Evolutionary conservation across 129 eudicot genomes (phyloP).

Genomic region (Tagetes patula): DNA sequence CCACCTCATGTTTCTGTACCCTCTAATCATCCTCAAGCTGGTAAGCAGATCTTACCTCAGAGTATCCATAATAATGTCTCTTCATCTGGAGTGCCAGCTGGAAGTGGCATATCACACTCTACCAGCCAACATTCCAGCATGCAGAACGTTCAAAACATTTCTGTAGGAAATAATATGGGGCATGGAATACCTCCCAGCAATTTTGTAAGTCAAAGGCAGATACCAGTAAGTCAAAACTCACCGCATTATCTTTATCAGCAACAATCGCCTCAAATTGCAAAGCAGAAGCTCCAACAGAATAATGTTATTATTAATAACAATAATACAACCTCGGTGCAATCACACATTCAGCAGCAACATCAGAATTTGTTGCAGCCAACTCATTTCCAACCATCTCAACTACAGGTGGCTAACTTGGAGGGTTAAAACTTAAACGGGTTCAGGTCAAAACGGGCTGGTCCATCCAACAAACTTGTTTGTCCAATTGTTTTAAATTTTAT

Average conservation of each 20-base stretch:
- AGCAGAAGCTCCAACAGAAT: slow-evolving; percentile 53
- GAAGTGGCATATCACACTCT: slow-evolving; percentile 55
- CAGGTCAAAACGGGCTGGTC: not conserved
- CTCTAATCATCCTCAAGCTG: slow-evolving; percentile 41
- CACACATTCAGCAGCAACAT: slow-evolving; percentile 68
- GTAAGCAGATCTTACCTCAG: slow-evolving; percentile 49
- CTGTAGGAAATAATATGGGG: slow-evolving; percentile 70
- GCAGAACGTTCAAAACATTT: slow-evolving; percentile 65
- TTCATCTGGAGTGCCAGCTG: slow-evolving; percentile 55
- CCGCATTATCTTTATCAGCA: slow-evolving; percentile 48
- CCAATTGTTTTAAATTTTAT: not conserved
- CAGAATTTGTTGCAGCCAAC: slow-evolving; percentile 52
- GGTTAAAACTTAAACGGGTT: not conserved
- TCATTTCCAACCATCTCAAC: slow-evolving; percentile 57
- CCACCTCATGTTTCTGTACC: slow-evolving; percentile 45
- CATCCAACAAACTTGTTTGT: not conserved
- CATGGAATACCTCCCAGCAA: slow-evolving; percentile 34
- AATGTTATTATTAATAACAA: not conserved
- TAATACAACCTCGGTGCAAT: slow-evolving; percentile 49
- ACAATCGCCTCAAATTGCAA: slow-evolving; percentile 42
- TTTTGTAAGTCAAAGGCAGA: slow-evolving; percentile 72
- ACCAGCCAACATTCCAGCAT: slow-evolving; percentile 61
- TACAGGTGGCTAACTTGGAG: not conserved
- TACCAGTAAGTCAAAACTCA: slow-evolving; percentile 67
- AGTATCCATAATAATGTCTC: slow-evolving; percentile 46